Evolutionary conservation across 768 basidiomycete species (phyloP).

Genomic region (Coprinellus micaceus): DNA sequence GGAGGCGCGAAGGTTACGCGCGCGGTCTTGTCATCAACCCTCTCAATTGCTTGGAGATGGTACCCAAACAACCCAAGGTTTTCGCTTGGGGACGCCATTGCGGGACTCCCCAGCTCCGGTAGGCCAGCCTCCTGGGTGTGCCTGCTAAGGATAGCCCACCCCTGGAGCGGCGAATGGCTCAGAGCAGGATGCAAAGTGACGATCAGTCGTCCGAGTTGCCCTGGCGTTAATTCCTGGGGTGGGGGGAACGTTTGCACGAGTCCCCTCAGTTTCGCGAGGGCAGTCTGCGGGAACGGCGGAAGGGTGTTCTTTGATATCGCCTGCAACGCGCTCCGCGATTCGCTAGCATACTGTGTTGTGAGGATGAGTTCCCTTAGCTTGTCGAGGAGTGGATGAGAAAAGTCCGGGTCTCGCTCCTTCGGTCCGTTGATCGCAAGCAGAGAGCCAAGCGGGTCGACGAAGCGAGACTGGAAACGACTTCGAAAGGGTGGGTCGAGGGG

Average conservation of each 20-base stretch:
- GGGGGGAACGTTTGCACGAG: slow-evolving; percentile 50
- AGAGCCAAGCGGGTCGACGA: slow-evolving; percentile 57
- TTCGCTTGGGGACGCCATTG: slow-evolving; percentile 36
- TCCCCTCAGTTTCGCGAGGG: slow-evolving; percentile 45
- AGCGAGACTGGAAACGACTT: slow-evolving; percentile 66
- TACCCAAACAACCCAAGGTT: slow-evolving; percentile 53
- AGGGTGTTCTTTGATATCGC: slow-evolving; percentile 49
- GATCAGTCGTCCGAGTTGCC: slow-evolving; percentile 51
- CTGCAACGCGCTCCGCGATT: slow-evolving; percentile 52
- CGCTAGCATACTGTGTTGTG: slow-evolving; percentile 60
- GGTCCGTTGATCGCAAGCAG: slow-evolving; percentile 40
- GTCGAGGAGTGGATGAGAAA: slow-evolving; percentile 29
- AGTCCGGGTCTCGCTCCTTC: background rate
- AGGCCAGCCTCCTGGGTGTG: slow-evolving; percentile 54
- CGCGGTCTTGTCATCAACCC: slow-evolving; percentile 38
- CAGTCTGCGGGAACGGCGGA: slow-evolving; percentile 64
- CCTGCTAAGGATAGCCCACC: slow-evolving; percentile 58
- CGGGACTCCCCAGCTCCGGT: slow-evolving; percentile 49
- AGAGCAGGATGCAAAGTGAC: slow-evolving; percentile 59
- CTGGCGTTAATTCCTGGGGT: slow-evolving; percentile 34
- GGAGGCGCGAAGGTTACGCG: slow-evolving; percentile 40
- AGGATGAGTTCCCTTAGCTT: slow-evolving; percentile 56
- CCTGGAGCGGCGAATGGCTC: slow-evolving; percentile 52
- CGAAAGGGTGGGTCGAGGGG: slow-evolving; percentile 66
- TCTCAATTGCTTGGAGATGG: slow-evolving; percentile 34